Evolutionary conservation across 2,329 filamentous ascomycete genomes (phyloP).

Genomic region (Fusarium siculi): DNA sequence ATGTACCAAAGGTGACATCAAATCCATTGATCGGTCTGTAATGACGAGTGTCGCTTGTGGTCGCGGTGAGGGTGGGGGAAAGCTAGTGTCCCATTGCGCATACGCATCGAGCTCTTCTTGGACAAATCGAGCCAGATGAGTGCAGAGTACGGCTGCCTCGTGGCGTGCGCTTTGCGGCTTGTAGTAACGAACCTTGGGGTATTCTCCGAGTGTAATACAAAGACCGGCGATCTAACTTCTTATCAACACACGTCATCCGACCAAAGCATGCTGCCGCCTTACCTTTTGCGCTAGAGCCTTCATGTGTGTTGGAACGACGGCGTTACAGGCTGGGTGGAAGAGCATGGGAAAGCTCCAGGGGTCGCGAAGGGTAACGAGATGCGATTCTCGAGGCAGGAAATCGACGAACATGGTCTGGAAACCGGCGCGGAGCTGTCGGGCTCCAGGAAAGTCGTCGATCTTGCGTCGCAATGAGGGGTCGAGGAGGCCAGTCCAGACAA

Average conservation of each 20-base stretch:
- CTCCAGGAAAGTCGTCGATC: conserved; percentile 76
- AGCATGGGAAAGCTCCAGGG: conserved; percentile 95
- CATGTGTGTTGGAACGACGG: conserved; percentile 84
- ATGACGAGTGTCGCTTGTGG: conserved; percentile 87
- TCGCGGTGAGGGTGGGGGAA: conserved; percentile 80
- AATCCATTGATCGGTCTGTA: conserved; percentile 91
- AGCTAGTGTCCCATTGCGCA: conserved; percentile 83
- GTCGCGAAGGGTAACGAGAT: conserved; percentile 90
- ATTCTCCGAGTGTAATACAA: conserved; percentile 92
- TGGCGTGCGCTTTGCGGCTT: conserved; percentile 78
- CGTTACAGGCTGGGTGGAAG: conserved; percentile 91
- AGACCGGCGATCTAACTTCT: conserved; percentile 62
- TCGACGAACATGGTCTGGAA: conserved; percentile 88
- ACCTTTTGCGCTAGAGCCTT: conserved; percentile 90
- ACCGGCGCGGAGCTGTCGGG: conserved; percentile 79
- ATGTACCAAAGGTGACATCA: conserved; percentile 87
- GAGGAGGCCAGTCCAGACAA: conserved; percentile 87
- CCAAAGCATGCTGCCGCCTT: conserved; percentile 5
- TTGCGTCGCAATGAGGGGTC: conserved; percentile 76
- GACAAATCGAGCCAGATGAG: conserved; percentile 88
- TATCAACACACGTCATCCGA: conserved; percentile 1
- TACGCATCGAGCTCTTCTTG: conserved; percentile 93
- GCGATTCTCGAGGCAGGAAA: conserved; percentile 90
- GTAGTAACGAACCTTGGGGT: conserved; percentile 93
- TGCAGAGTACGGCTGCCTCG: conserved; percentile 87